Conservation (phyloP, 306 rosid species). For the Alnus glutinosa region DNA sequence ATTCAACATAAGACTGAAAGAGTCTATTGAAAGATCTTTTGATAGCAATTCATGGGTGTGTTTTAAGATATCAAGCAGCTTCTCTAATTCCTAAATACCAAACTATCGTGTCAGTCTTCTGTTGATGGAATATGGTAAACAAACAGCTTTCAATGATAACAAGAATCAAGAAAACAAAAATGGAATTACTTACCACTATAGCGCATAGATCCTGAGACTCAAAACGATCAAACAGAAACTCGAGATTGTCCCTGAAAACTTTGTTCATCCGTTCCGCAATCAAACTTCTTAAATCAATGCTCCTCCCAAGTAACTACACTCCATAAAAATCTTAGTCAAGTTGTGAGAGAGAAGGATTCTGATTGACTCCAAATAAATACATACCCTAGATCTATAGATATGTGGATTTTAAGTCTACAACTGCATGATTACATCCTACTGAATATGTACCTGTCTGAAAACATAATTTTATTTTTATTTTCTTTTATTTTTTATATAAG, state of each 20-base stretch:
- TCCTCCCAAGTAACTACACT: conserved; percentile 92
- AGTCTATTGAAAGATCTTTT: conserved; percentile 75
- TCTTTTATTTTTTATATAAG: too few relatives aligned
- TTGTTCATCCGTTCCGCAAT: conserved; percentile 82
- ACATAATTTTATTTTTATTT: too few relatives aligned
- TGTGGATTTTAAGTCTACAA: background rate
- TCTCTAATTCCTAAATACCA: conserved; percentile 82
- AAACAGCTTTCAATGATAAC: conserved; percentile 16
- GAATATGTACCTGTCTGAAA: background rate
- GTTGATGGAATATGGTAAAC: conserved; percentile 21
- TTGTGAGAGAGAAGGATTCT: conserved; percentile 2
- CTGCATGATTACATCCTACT: background rate
- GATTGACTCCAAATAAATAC: background rate
- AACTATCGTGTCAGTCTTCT: conserved; percentile 24
- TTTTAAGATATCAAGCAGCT: conserved; percentile 74
- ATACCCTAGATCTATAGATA: background rate
- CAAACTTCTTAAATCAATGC: conserved; percentile 82
- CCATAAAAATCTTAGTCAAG: conserved; percentile 28
- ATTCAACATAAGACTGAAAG: conserved; percentile 81
- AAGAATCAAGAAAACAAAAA: conserved; percentile 24
- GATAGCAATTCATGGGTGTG: conserved; percentile 84
- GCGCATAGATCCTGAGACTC: conserved; percentile 98
- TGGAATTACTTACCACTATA: conserved; percentile 69
- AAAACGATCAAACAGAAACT: conserved; percentile 92
- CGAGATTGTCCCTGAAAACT: conserved; percentile 86